Percentiles rank a stretch among this genome's conserved stretches.
Evolutionary conservation across 2,329 filamentous ascomycete species (phyloP).

Genomic region (Ophiostoma perfectum): DNA sequence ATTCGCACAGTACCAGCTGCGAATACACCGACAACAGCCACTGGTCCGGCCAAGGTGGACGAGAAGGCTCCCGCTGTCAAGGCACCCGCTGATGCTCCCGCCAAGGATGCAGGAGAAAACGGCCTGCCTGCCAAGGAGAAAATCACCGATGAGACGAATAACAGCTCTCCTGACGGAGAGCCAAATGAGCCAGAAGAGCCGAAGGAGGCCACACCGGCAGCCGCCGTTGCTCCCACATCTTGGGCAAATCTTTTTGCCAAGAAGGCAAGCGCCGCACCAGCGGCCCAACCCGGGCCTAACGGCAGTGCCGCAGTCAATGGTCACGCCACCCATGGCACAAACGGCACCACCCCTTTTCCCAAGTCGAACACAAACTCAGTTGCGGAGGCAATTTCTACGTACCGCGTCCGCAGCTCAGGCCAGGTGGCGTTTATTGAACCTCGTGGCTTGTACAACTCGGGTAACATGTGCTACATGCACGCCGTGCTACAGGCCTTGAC

Average conservation of each 20-base stretch:
- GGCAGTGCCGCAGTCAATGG: slow-evolving; percentile 28
- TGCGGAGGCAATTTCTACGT: slow-evolving; percentile 69
- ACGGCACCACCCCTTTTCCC: slow-evolving; percentile 36
- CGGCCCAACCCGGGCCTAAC: slow-evolving; percentile 27
- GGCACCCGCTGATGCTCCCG: neutral
- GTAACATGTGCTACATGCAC: slow-evolving; percentile 99
- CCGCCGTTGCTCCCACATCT: neutral
- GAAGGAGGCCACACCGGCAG: neutral
- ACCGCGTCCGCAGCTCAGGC: slow-evolving; percentile 58
- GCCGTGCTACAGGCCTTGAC: slow-evolving; percentile 94
- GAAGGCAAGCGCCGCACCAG: slow-evolving; percentile 27
- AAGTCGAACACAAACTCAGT: slow-evolving; percentile 54
- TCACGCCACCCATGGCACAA: slow-evolving; percentile 27
- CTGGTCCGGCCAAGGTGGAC: slow-evolving; percentile 19
- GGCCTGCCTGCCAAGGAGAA: neutral
- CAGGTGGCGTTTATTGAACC: slow-evolving; percentile 84
- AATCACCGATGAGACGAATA: neutral
- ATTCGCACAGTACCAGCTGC: slow-evolving; percentile 27
- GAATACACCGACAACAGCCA: slow-evolving; percentile 13
- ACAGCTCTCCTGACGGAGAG: neutral
- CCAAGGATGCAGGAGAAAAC: neutral
- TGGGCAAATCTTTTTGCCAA: slow-evolving; percentile 39
- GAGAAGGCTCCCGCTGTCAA: neutral
- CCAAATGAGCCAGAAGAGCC: neutral
- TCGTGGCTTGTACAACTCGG: slow-evolving; percentile 88